Base-by-base conservation (phyloP, 495 filamentous ascomycete genomes). In the Trichoderma asperelloides region DNA sequence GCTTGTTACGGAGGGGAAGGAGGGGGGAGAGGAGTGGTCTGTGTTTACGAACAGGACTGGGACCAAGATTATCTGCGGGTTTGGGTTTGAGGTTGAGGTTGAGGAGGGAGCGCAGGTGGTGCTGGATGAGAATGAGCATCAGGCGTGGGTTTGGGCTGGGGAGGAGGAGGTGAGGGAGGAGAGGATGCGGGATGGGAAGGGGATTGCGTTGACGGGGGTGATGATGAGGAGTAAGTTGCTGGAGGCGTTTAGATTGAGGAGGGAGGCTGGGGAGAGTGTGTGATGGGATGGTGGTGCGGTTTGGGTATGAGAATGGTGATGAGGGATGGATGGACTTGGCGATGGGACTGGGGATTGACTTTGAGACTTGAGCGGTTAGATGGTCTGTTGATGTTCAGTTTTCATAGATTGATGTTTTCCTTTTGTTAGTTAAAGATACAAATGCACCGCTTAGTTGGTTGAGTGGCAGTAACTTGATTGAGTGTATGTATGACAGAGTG, bases 121-220 rank as follows among this genome's bases (percentile, higher is more conserved):
- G 25, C 63, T 79, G 5, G 78, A 82, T 65, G 75, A 77, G 23
- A 75, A 79, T 33, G 80, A 83, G 68, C 79, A 82, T 69, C 74
- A 72, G 66, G 69, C 71, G 15, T 81, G 72, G 68, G 37, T 81
- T 12, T 82, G 79, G 79, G 78, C 77, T 11, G 78, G 74, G 3
- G 77, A 80, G 70, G 75, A 79, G 62, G 79, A 83, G 68, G 78
- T 78, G 25, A 64, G 27, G 63, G 51, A 39, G 49, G 69, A 68
- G 39, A 72, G 65, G 60, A 70, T 68, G 18, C 72, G 68, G 55
- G 73, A 74, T n/a, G 62, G 64, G 40, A 68, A 77, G 16, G 65
- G 69, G 21, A 55, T 81, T 16, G 37, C 41, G 63, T 78, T 78
- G 67, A 80, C 78, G 3, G 71, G 68, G 3, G 62, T 66, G 21